These are phyloP conservation scores for Wallacemonas collosoma DNA, from an alignment of 208 protist species.

Conservation along the genomic window DNA sequence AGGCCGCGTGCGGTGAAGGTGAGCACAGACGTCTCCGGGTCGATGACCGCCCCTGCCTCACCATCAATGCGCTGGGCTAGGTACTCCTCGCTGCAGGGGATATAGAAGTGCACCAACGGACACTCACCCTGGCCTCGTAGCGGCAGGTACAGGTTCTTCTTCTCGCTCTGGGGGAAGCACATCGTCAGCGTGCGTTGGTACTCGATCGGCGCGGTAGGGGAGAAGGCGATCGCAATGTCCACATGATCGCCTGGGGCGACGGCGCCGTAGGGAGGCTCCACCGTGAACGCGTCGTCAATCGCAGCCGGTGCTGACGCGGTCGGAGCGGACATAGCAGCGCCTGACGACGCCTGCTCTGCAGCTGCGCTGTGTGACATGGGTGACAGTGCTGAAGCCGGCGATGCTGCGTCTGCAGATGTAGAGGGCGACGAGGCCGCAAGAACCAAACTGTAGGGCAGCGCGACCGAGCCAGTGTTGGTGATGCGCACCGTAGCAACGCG, in stretches of 20 bases:
- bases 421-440: slow-evolving; percentile 12
- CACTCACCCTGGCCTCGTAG: slow-evolving; percentile 87
- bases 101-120: slow-evolving; percentile 96
- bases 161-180: slow-evolving; percentile 60
- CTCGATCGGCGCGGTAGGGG: slow-evolving; percentile 65
- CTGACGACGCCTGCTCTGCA: background rate
- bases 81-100: slow-evolving; percentile 88
- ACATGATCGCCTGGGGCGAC: slow-evolving; percentile 47
- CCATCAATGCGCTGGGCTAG: slow-evolving; percentile 71
- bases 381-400: background rate
- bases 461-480: slow-evolving; percentile 84
- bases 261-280: slow-evolving; percentile 60
- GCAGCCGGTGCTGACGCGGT: background rate
- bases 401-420: background rate
- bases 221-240: slow-evolving; percentile 86
- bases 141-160: slow-evolving; percentile 44
- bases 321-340: no score
- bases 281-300: slow-evolving; percentile 52
- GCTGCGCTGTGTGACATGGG: background rate
- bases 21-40: slow-evolving; percentile 74
- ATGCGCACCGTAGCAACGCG: slow-evolving; percentile 77
- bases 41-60: slow-evolving; percentile 33
- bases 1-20: slow-evolving; percentile 93
- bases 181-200: slow-evolving; percentile 26
- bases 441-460: slow-evolving; percentile 68